Base-by-base conservation (phyloP, 2,329 filamentous ascomycete species). In the Raffaelea deltoideospora region DNA sequence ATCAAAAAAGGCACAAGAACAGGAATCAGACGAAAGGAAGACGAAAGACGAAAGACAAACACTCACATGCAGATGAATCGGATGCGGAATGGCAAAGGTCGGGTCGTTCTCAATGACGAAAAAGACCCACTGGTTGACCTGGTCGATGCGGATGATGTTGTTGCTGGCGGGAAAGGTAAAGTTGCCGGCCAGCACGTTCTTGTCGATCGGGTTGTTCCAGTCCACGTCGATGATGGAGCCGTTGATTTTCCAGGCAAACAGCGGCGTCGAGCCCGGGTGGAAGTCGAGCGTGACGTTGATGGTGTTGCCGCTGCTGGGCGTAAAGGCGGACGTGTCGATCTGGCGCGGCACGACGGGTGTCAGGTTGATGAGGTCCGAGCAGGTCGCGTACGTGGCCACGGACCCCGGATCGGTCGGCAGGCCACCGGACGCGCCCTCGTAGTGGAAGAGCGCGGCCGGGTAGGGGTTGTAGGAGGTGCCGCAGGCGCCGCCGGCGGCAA, bases 141-240 rank as follows among this genome's bases (percentile, higher is more conserved):
- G 24, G 37, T 45, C 17, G 22, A 55, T 45, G 13, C 42, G 29
- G 19, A 55, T 46, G 3, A 51, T 40, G 32, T 52, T 52, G 13
- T 49, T 38, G 3, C 28, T 19, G 5, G 19, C 9, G 8, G 53
- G 49, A 39, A 17, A 30, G 28, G 33, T 49, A 3, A 41, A 45
- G 44, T 54, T 51, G 22, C 43, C 39, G 3, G 47, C 42, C 31
- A 51, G 27, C 17, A 57, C 45, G 35, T 56, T 54, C 31, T 54
- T 38, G 13, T 55, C 37, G 1, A 30, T 17, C n/a, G 28, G 58
- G 30, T 52, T 51, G 19, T 49, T 42, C 57, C 57, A 61, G 38
- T 56, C 37, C 9, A 57, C 48, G 31, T 51, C 43, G 21, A 58
- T 50, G 7, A 45, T 34, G 7, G 42, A 42, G 24, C 45, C 45